A percentile compares a stretch with the other conserved stretches of the same genome.
Conservation (phyloP, 2,329 filamentous ascomycete genomes). For the Fusarium globosum region DNA sequence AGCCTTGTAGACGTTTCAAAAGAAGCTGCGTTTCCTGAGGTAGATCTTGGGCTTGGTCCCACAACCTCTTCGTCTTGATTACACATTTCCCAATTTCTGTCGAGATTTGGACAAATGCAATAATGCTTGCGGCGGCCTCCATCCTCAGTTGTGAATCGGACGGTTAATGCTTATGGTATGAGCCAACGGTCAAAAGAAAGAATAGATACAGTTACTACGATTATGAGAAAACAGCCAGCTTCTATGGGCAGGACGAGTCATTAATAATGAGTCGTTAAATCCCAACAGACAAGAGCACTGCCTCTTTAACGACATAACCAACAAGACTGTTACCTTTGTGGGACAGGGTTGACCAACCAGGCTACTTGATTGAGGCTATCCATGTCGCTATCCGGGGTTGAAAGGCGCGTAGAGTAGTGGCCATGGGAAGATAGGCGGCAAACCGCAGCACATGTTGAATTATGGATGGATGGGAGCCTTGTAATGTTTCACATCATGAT, state of each 20-base stretch:
- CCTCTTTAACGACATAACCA: slow-evolving; percentile 9
- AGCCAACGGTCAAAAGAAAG: neutral
- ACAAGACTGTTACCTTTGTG: neutral
- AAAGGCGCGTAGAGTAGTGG: slow-evolving; percentile 19
- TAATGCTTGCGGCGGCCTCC: slow-evolving; percentile 35
- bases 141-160: slow-evolving; percentile 2
- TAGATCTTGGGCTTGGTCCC: slow-evolving; percentile 41
- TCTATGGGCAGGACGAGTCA: neutral
- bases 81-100: slow-evolving; percentile 36
- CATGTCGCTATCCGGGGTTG: neutral
- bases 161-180: neutral
- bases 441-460: slow-evolving; percentile 6
- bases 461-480: neutral
- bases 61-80: slow-evolving; percentile 37
- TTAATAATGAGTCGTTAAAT: neutral
- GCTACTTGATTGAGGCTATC: neutral
- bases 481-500: neutral
- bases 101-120: slow-evolving; percentile 43
- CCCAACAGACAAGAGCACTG: slow-evolving; percentile 11
- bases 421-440: slow-evolving; percentile 16
- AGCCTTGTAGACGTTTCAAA: slow-evolving; percentile 30
- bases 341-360: neutral
- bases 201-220: neutral
- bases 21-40: slow-evolving; percentile 36
- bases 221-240: neutral